These are phyloP conservation scores for Purshia tridentata DNA, from an alignment of 306 rosid species.

Conservation along the genomic window DNA sequence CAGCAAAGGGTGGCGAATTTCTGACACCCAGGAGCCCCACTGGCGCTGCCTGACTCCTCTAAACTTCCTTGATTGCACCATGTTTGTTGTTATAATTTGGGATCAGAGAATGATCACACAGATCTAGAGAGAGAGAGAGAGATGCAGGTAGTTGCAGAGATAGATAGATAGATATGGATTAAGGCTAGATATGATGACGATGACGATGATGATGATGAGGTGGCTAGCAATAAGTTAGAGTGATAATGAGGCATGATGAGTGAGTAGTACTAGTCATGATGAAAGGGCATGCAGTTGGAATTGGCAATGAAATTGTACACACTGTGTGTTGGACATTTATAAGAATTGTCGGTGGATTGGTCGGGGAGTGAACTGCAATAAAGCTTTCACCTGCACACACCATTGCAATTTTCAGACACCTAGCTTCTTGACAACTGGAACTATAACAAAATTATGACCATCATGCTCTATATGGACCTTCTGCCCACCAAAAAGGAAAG, in stretches of 20 bases:
- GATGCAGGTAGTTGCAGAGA: conserved; percentile 1
- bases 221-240: background rate
- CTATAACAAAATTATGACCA: background rate
- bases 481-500: conserved; percentile 12
- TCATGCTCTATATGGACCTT: conserved; percentile 1
- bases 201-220: too few species aligned
- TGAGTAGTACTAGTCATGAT: background rate
- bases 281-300: too few species aligned
- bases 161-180: too few species aligned
- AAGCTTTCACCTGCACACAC: conserved; percentile 76
- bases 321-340: conserved; percentile 22
- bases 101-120: background rate
- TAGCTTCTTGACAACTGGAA: conserved; percentile 55
- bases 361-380: conserved; percentile 58
- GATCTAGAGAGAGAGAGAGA: conserved; percentile 16
- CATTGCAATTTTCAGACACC: conserved; percentile 31
- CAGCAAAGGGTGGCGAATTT: conserved; percentile 98
- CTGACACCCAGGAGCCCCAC: conserved; percentile 99
- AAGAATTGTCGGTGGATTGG: conserved; percentile 61
- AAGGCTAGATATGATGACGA: background rate
- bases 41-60: conserved; percentile 99
- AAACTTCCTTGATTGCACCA: conserved; percentile 90
- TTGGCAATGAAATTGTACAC: too few species aligned
- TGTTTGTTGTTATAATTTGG: conserved; percentile 6
- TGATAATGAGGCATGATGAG: background rate